These are phyloP conservation scores for Baorangia bicolor DNA, from an alignment of 768 basidiomycete genomes.

Conservation along the genomic window DNA sequence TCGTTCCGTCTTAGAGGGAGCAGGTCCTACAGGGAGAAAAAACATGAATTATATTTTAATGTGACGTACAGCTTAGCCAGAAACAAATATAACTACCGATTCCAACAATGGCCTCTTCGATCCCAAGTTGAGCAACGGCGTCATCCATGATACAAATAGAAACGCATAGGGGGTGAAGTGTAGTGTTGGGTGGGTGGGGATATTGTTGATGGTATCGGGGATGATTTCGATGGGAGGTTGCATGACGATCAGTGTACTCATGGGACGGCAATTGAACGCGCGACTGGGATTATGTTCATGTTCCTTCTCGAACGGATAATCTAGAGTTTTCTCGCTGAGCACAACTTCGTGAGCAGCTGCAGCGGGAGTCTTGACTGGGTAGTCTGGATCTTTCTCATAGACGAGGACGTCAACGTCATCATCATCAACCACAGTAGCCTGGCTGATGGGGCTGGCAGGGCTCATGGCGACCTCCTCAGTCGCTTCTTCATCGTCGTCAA, in stretches of 20 bases:
- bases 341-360: not conserved
- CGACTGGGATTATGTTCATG: not conserved
- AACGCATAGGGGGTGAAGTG: conserved; percentile 13
- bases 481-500: conserved; percentile 20
- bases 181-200: conserved; percentile 22
- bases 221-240: conserved; percentile 22
- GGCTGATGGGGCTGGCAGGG: conserved; percentile 18
- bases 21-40: conserved; percentile 19
- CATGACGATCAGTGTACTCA: conserved; percentile 23
- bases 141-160: conserved; percentile 28
- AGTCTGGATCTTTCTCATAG: conserved; percentile 3
- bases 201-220: conserved; percentile 16
- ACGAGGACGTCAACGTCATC: conserved; percentile 7
- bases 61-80: conserved; percentile 22
- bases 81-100: conserved; percentile 31
- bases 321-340: not conserved
- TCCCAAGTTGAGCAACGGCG: conserved; percentile 26
- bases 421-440: conserved; percentile 20
- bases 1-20: conserved; percentile 27
- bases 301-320: conserved; percentile 3
- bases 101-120: conserved; percentile 29
- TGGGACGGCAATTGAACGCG: conserved; percentile 4
- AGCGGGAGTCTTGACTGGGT: conserved; percentile 1
- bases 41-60: conserved; percentile 17
- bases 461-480: conserved; percentile 9